phyloP scores from a whole-genome alignment of 2,329 filamentous ascomycete genomes.

The Colletotrichum falcatum region DNA sequence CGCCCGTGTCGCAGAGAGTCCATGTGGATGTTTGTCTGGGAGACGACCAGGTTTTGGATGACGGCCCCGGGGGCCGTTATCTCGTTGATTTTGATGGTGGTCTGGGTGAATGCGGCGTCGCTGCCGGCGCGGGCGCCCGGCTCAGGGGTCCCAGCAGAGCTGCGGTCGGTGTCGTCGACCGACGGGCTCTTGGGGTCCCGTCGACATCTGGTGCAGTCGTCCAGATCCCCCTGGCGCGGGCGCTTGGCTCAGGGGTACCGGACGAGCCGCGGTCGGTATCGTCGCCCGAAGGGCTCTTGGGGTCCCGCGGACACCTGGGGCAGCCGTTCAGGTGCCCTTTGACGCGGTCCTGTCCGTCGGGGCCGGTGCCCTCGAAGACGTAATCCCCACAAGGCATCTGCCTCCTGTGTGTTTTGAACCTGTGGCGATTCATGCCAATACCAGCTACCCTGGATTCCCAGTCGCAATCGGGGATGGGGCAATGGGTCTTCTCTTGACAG shows the following conservation, averaged over 20 bases:
- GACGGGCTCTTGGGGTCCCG: background rate
- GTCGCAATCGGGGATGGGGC: background rate
- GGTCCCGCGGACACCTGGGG: no score
- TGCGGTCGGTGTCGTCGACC: background rate
- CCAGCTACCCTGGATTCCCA: background rate
- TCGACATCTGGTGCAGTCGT: background rate
- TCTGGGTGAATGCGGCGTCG: rapidly evolving
- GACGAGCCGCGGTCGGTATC: no score
- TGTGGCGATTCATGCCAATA: background rate
- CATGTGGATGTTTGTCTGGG: background rate
- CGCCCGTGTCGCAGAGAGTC: no score
- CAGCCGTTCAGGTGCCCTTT: no score
- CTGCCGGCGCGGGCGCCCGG: background rate
- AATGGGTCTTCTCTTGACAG: no score
- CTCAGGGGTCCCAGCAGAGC: background rate
- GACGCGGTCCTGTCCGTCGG: background rate
- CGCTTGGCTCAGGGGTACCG: background rate
- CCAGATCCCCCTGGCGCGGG: background rate
- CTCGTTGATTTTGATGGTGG: background rate
- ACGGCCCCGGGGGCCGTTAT: background rate
- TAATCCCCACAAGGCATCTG: background rate
- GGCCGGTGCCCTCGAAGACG: background rate
- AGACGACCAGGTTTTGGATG: background rate
- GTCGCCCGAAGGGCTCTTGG: no score
- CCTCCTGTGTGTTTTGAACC: rapidly evolving